Evolutionary conservation across 2,329 filamentous ascomycete species (phyloP).

Genomic region (Penicillium oxalicum): DNA sequence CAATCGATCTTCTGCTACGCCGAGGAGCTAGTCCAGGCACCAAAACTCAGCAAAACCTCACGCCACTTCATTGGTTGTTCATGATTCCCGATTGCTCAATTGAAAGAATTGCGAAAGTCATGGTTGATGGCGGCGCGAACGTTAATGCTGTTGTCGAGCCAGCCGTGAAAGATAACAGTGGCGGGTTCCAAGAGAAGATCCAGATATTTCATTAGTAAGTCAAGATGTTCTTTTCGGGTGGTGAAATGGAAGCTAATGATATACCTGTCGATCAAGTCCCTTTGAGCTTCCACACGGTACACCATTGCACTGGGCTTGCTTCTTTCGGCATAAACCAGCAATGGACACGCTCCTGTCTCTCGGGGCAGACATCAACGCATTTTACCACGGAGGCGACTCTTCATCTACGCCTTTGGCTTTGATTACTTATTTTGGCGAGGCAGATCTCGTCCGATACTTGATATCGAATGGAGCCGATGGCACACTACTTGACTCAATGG

Average conservation of each 20-base stretch:
- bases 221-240: not conserved
- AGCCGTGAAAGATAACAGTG: slow-evolving; percentile 13
- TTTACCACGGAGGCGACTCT: slow-evolving; percentile 15
- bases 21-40: slow-evolving; percentile 16
- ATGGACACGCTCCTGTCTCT: slow-evolving; percentile 19
- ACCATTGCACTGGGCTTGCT: slow-evolving; percentile 25
- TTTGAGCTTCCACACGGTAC: slow-evolving; percentile 25
- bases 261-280: slow-evolving; percentile 11
- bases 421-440: slow-evolving; percentile 19
- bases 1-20: slow-evolving; percentile 21
- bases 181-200: slow-evolving; percentile 16
- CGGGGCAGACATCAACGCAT: slow-evolving; percentile 21
- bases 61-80: slow-evolving; percentile 25
- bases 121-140: slow-evolving; percentile 18
- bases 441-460: slow-evolving; percentile 13
- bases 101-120: slow-evolving; percentile 11
- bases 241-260: no score
- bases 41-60: slow-evolving; percentile 16
- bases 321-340: slow-evolving; percentile 16
- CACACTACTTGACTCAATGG: slow-evolving; percentile 13
- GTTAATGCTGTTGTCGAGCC: slow-evolving; percentile 19
- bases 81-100: slow-evolving; percentile 15
- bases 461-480: slow-evolving; percentile 20
- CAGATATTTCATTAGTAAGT: slow-evolving; percentile 25
- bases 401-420: slow-evolving; percentile 21